Base-by-base conservation (phyloP, 2,329 filamentous ascomycete species). In the Raffaelea ambrosiae region DNA sequence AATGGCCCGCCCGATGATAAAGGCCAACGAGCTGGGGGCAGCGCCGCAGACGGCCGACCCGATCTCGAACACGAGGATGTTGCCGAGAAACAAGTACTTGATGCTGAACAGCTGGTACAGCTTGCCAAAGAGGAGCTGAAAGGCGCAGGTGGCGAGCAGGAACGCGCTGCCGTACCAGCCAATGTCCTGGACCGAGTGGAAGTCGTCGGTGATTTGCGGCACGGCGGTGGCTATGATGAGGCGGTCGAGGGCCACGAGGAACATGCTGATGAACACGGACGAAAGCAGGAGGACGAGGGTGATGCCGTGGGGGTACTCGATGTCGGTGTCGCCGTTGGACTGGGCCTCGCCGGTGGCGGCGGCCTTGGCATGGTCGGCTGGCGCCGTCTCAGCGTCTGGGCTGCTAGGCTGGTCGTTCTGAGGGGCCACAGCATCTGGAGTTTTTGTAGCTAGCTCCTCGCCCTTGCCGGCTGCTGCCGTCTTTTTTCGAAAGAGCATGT, bases 1-100 rank as follows among this genome's bases (percentile, higher is more conserved):
- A 3, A 81, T 61, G 1, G 72, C 72, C 5, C 77, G 68, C 1
- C 76, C 77, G 4, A 72, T 56, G 46, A 81, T 80, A 47, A 81
- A 68, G 63, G 73, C 73, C 0, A 58, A 52, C 0, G 73, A 75
- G 13, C 65, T 72, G 0, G 55, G 61, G 0, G 77, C 70, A 48
- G 67, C 52, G 48, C 61, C 77, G 53, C 76, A 80, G 11, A 81
- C 57, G 5, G 74, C 52, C 0, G 71, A 77, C 1, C 78, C 77
- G 1, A 78, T 20, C 55, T 79, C 75, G 53, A 82, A 81, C 21
- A 77, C 47, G 29, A 60, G 53, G 21, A 81, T 61, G 39, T 72
- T 67, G 36, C 48, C 46, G 5, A 68, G 54, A 44, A 66, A 70
- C 1, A 62, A 57, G 58, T 60, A 65, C 60, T 71, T 69, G 4